Conservation (phyloP, 2,329 filamentous ascomycete species). For the Rhynchosporium secalis region DNA sequence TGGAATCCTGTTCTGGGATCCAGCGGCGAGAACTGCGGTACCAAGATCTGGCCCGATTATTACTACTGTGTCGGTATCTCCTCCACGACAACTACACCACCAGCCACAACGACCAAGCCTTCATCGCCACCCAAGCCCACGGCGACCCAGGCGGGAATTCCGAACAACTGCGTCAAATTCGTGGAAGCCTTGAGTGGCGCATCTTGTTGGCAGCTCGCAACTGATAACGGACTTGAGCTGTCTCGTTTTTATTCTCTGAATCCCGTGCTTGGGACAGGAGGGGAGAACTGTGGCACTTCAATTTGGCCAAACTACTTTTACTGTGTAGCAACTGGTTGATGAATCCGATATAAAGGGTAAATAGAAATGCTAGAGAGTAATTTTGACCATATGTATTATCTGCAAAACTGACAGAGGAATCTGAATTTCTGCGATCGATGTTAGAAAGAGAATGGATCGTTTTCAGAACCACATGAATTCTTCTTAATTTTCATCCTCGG, state of each 20-base stretch:
- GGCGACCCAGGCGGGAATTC: background rate
- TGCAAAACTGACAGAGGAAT: background rate
- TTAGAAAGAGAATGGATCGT: background rate
- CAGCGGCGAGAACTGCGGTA: background rate
- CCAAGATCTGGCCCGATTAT: background rate
- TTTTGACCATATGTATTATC: background rate
- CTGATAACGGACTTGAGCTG: background rate
- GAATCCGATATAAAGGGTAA: background rate
- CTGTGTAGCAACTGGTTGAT: background rate
- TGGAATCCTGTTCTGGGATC: background rate
- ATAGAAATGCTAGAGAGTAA: background rate
- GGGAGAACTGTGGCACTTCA: background rate
- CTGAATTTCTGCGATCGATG: background rate
- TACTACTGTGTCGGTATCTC: background rate
- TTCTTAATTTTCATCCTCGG: background rate
- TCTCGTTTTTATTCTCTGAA: background rate
- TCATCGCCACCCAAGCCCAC: background rate
- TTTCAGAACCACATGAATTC: background rate
- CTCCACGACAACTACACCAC: background rate
- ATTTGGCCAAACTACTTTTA: slow-evolving; percentile 1
- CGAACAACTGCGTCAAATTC: background rate
- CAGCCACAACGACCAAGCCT: background rate
- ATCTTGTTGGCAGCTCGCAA: slow-evolving; percentile 1
- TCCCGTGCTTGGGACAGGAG: background rate
- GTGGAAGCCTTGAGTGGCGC: background rate